Conservation (phyloP, 2,329 filamentous ascomycete species). For the Corinectria fuckeliana region DNA sequence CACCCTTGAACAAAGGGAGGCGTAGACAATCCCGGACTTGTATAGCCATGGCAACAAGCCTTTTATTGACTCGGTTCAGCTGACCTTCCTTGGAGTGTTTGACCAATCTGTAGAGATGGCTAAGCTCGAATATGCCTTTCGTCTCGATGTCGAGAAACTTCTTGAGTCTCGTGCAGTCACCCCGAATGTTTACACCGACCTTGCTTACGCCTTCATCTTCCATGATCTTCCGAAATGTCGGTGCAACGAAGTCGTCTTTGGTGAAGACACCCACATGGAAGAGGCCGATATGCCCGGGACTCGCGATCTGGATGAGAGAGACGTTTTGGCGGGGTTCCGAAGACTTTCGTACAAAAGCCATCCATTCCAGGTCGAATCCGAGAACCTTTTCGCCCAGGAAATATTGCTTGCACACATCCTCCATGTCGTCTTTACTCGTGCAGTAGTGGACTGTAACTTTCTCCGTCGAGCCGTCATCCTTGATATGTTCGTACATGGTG, state of each 20-base stretch:
- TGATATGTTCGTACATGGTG: conserved; percentile 66
- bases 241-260: conserved; percentile 67
- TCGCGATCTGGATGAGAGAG: conserved; percentile 84
- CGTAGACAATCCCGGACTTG: conserved; percentile 76
- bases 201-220: conserved; percentile 75
- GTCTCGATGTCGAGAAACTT: conserved; percentile 70
- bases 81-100: conserved; percentile 64
- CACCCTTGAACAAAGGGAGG: conserved; percentile 77
- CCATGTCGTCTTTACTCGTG: conserved; percentile 68
- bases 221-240: conserved; percentile 73
- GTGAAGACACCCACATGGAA: conserved; percentile 78
- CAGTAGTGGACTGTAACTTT: conserved; percentile 80
- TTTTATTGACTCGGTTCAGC: conserved; percentile 67
- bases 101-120: conserved; percentile 80
- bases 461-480: conserved; percentile 49
- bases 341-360: conserved; percentile 53
- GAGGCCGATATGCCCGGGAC: conserved; percentile 75
- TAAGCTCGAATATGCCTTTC: conserved; percentile 78
- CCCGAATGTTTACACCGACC: conserved; percentile 76
- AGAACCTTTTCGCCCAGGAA: conserved; percentile 75
- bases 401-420: conserved; percentile 66
- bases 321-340: conserved; percentile 70
- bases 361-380: conserved; percentile 94
- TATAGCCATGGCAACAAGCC: conserved; percentile 67
- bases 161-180: conserved; percentile 71